Evolutionary conservation across 768 basidiomycete genomes (phyloP).

Genomic region (Pholiota conissans): DNA sequence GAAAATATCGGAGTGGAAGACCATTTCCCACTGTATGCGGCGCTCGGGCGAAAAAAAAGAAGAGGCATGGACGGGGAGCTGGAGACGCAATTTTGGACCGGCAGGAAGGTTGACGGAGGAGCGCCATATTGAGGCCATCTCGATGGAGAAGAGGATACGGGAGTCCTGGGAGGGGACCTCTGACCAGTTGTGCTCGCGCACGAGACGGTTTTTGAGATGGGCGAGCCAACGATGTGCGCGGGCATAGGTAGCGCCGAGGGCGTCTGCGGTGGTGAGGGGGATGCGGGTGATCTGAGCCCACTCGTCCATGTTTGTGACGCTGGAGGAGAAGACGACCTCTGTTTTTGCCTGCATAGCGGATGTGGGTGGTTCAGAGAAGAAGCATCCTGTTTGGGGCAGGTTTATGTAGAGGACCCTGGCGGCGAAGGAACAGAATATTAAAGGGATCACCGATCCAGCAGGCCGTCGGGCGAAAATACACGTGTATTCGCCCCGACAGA

Average conservation of each 20-base stretch:
- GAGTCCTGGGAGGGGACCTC: slow-evolving; percentile 58
- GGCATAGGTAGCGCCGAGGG: slow-evolving; percentile 78
- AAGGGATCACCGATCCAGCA: slow-evolving; percentile 34
- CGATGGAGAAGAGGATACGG: slow-evolving; percentile 78
- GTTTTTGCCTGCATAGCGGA: slow-evolving; percentile 28
- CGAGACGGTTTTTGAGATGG: slow-evolving; percentile 58
- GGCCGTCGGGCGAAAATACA: slow-evolving; percentile 68
- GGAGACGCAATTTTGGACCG: slow-evolving; percentile 69
- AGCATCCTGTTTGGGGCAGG: slow-evolving; percentile 29
- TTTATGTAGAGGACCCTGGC: slow-evolving; percentile 54
- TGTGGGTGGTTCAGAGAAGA: slow-evolving; percentile 12
- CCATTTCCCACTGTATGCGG: slow-evolving; percentile 88
- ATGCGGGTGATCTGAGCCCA: slow-evolving; percentile 82
- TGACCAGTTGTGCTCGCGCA: slow-evolving; percentile 71
- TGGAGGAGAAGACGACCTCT: slow-evolving; percentile 76
- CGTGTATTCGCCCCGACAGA: slow-evolving; percentile 67
- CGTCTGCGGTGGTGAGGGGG: slow-evolving; percentile 80
- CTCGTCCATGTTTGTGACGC: slow-evolving; percentile 79
- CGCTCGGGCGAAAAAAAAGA: slow-evolving; percentile 87
- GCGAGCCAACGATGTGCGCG: slow-evolving; percentile 78
- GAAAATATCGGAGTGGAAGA: slow-evolving; percentile 79
- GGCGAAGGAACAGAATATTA: slow-evolving; percentile 50
- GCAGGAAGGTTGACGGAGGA: slow-evolving; percentile 75
- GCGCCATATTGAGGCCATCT: slow-evolving; percentile 77
- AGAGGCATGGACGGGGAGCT: slow-evolving; percentile 76